Base-by-base conservation (phyloP, 768 basidiomycete genomes). In the Cubamyces sp. region DNA sequence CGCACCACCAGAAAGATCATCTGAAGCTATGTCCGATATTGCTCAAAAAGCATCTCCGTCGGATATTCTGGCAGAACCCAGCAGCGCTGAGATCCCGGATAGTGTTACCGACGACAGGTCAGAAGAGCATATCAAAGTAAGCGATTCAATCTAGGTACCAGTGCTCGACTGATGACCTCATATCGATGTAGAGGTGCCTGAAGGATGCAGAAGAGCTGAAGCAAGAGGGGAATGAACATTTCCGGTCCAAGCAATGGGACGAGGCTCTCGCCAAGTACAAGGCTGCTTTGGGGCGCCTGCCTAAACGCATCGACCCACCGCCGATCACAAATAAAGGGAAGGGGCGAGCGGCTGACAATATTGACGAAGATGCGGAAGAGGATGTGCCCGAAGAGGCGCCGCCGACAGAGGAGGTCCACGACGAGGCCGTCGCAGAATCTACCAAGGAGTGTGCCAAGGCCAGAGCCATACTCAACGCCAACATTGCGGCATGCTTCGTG, bases 401-500 rank as follows among this genome's bases (percentile, higher is more conserved):
- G 42, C 60, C 66, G 18, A 59, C 57, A n/a, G 54, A 41, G 60
- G 59, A 66, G 25, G 57, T 57, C 61, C 68, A 64, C 56, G 57
- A 55, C n/a, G 51, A 41, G 64, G 56, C 53, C 60, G 39, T 76
- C 21, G 66, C 71, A 15, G 75, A 73, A 34, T 61, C 82, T n/a
- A 79, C 85, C 40, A 43, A 66, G 40, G 78, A 85, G 54, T 83
- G 79, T 64, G 76, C 78, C 14, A 87, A 86, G 68, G 79, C 82
- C 25, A 82, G 92, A 55, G 86, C 93, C 30, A 79, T 92, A 16
- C 72, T 96, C 66, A 84, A 91, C 71, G 88, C 90, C n/a, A 98
- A 98, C 71, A 86, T 96, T 41, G 94, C 83, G 0, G 95, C 94
- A 54, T 96, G 94, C 68, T 79, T 87, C 71, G 80, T 91, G 5